Evolutionary conservation across 2,329 filamentous ascomycete species (phyloP), one percentile per base, ranked within the genome.

Genomic region (Aspergillus hiratsukae): DNA sequence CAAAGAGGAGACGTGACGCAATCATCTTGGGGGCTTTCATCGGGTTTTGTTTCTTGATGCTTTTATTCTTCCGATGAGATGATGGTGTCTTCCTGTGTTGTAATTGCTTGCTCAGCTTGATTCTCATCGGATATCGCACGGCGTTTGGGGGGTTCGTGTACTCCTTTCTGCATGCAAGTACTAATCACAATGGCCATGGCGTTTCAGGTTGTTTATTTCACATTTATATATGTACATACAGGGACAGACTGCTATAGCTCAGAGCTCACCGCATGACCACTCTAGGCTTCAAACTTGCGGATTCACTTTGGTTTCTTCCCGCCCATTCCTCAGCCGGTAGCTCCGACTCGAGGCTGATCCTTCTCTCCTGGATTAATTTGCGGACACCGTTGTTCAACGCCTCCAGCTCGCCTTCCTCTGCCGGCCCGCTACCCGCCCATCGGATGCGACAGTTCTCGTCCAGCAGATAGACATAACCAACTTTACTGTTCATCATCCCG

Each of bases 21-120:
- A 87, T 99, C 64, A 96, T 99, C 62, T 83, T 99, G 78, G 94
- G 91, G 19, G 80, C 81, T 49, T 96, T 99, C 68, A 91, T 99
- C 68, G 92, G 91, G 0, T 83, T 96, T 65, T 97, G 94, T 76
- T 95, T 95, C 70, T 75, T 97, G 66, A 76, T 95, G 76, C 83
- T 97, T 67, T 84, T 93, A 67, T 95, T 86, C 73, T 89, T 94
- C 69, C 77, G 86, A 71, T 94, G 75, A 81, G 43, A 45, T 65
- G 50, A 28, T 53, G 41, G 25, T 31, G 31, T 7, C 6, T 35
- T 55, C 52, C 46, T 60, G 11, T 57, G 58, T 51, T 57, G 28
- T 51, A 41, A 28, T 50, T 53, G 46, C 31, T 54, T 50, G 49
- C 40, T 27, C 52, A 23, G 52, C 17, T 19, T 50, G 51, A 11